Conservation (phyloP, 371 early-diverging fungal species). For the Mucor velutinosus region DNA sequence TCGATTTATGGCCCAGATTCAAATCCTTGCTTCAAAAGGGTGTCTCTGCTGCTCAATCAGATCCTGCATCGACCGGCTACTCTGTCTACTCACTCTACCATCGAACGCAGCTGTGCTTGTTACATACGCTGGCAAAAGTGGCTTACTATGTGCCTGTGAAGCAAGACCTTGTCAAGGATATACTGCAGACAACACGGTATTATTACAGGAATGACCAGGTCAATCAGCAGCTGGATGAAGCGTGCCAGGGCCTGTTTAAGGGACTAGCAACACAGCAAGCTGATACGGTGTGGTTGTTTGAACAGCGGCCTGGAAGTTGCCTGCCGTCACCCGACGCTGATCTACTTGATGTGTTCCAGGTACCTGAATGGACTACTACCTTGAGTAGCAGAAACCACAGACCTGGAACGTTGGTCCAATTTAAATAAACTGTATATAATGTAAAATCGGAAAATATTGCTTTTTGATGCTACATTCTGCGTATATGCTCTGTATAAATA, state of each 20-base stretch:
- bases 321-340: background rate
- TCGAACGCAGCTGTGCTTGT: slow-evolving; percentile 33
- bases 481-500: background rate
- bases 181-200: slow-evolving; percentile 28
- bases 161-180: slow-evolving; percentile 26
- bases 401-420: background rate
- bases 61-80: slow-evolving; percentile 19
- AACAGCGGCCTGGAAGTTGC: background rate
- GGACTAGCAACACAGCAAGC: slow-evolving; percentile 31
- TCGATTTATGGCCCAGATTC: slow-evolving; percentile 57
- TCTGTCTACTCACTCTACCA: slow-evolving; percentile 42
- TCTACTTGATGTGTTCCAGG: slow-evolving; percentile 17
- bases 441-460: slow-evolving; percentile 5
- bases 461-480: background rate
- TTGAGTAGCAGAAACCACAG: background rate
- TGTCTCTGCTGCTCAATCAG: slow-evolving; percentile 1
- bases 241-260: slow-evolving; percentile 23
- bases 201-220: slow-evolving; percentile 29
- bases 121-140: slow-evolving; percentile 32
- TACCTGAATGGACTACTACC: slow-evolving; percentile 31
- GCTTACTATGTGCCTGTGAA: slow-evolving; percentile 27
- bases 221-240: slow-evolving; percentile 33
- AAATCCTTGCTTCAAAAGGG: slow-evolving; percentile 29
- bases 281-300: slow-evolving; percentile 48
- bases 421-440: background rate